Evolutionary conservation across 192 early-diverging fungal genomes (phyloP), one percentile per base, ranked within the genome.

Genomic region (Backusella luteola): DNA sequence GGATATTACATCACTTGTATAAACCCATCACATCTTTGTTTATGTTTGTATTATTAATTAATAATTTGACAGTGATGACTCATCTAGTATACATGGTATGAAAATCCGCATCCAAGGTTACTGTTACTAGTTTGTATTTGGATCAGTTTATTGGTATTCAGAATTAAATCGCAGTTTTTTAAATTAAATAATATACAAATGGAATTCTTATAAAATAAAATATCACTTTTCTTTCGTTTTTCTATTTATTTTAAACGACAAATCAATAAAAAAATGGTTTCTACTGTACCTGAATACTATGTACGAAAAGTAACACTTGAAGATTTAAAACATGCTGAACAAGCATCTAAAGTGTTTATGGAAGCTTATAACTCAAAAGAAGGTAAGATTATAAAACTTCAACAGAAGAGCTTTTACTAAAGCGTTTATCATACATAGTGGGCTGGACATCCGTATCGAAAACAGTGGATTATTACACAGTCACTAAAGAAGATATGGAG

Each of bases 361-460:
- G 44, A 63, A 1, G 85, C 85, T 8, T 86, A 86, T 67, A 68
- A 83, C 19, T 83, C 83, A 36, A 59, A 69, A 76, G 83, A 81
- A 74, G 69, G 35, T 66, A 36, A 0, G 3, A 19, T 32, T 34
- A 14, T n/a, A 36, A 46, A 41, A n/a, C 6, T 6, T 6, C 6
- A 6, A 49, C 34, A 39, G 15, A 52, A 67, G 23, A 32, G 63
- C 17, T 49, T 19, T 49, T 4, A 49, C 15, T 49, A n/a, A n/a
- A 49, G 46, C 19, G 46, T 8, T 49, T 46, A 36, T 26, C 29
- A 5, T 71, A 19, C 34, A 41, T 59, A 73, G 86, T 78, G 23
- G 84, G 84, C 21, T 87, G 86, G 86, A 87, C 86, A n/a, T 83
- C 82, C 14, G 86, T 85, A 67, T 76, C 80, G 1, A 76, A 85